Base-by-base conservation (phyloP, 257 asterid species). In the Scutellaria galericulata region DNA sequence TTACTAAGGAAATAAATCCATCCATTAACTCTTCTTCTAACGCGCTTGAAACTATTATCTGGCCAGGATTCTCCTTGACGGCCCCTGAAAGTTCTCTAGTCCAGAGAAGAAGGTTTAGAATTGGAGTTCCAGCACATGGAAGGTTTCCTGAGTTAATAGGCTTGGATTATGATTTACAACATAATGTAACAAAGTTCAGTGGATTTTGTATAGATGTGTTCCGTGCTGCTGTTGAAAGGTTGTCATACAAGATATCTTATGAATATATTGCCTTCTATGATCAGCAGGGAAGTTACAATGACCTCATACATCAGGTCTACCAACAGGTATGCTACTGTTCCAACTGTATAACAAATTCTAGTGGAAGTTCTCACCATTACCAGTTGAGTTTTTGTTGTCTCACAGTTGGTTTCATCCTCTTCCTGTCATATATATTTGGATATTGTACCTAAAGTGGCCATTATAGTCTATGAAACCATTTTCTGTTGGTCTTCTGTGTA, bases 191-290 rank as follows among this genome's bases (percentile, higher is more conserved):
- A 12, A 76, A 5, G 1, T 2, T 60, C 42, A 14, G 50, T 0
- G 90, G 90, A 14, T 77, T 71, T 40, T 83, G 83, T 54, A 12
- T 48, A n/a, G 84, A 83, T 35, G 83, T 83, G 6, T 83, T 83
- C 61, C 9, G 0, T 0, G 81, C 83, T 12, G 85, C 84, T 54
- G 59, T 83, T 31, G 53, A 20, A 2, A 51, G 71, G 68, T 63
- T 80, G 15, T 44, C 46, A 0, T 73, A 69, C 70, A 56, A 70
- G 9, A 70, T 83, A 14, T 12, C 77, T 12, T 73, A 68, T 6
- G 88, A 81, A 22, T 79, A 58, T 48, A 27, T 81, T 60, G 82
- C 83, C 2, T 82, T 79, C 24, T 48, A 54, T 10, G 66, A 45
- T 52, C 35, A 66, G 7, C 12, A 54, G 7, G 88, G 84, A 11